Percentiles rank a stretch among this genome's conserved stretches.
These are phyloP conservation scores for Lodderomyces pseudojiufengensis DNA, from an alignment of 1,139 yeast species.

Conservation along the genomic window DNA sequence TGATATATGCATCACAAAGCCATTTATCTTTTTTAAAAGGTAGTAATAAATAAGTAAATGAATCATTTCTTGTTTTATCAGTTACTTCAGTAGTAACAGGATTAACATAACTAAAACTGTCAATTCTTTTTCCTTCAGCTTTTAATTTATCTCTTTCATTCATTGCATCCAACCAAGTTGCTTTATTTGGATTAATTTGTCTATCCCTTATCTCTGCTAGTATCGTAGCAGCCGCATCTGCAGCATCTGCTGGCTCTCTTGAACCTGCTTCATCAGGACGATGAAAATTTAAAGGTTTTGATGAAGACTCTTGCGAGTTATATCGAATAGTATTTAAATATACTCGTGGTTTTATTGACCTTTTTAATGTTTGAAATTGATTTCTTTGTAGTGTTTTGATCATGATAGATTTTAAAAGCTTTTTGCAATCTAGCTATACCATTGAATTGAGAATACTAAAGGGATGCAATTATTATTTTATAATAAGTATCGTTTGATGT, in stretches of 20 bases:
- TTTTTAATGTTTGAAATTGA: no score
- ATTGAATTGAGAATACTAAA: no score
- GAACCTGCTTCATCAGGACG: slow-evolving; percentile 40
- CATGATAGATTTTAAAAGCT: no score
- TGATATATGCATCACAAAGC: slow-evolving; percentile 82
- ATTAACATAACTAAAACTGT: slow-evolving; percentile 65
- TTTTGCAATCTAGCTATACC: no score
- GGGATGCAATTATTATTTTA: no score
- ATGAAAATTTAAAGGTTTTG: slow-evolving; percentile 23
- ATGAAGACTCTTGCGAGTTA: not conserved
- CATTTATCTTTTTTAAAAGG: slow-evolving; percentile 84
- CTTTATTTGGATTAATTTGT: slow-evolving; percentile 45
- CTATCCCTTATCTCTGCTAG: slow-evolving; percentile 47
- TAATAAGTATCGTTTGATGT: no score
- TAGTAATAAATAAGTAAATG: slow-evolving; percentile 66
- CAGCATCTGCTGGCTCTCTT: slow-evolving; percentile 51
- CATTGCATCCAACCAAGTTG: slow-evolving; percentile 83
- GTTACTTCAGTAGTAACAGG: slow-evolving; percentile 68
- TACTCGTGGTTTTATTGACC: no score
- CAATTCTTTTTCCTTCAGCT: slow-evolving; percentile 67
- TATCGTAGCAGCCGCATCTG: slow-evolving; percentile 66
- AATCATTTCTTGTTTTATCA: slow-evolving; percentile 73
- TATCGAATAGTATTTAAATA: no score
- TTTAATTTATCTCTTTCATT: slow-evolving; percentile 68
- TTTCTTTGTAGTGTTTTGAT: no score